Percentiles rank a stretch among this genome's conserved stretches.
Evolutionary conservation across 768 basidiomycete genomes (phyloP).

Genomic region (Suillus brevipes): DNA sequence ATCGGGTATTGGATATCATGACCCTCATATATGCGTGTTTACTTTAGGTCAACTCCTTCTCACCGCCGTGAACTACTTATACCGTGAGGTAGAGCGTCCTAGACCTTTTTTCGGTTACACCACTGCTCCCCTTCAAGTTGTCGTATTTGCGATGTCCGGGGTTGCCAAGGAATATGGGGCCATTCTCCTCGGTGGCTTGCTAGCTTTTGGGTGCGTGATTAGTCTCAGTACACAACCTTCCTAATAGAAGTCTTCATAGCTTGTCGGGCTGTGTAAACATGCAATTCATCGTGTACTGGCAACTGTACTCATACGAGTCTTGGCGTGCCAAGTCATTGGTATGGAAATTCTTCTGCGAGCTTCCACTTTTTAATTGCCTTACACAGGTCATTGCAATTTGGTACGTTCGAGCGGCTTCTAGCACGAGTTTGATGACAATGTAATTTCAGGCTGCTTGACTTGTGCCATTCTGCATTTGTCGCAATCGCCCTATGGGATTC

Average conservation of each 20-base stretch:
- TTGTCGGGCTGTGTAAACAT: slow-evolving; percentile 28
- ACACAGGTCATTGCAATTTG: slow-evolving; percentile 21
- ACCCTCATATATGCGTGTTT: neutral
- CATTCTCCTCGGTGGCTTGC: slow-evolving; percentile 21
- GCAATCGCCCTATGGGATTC: slow-evolving; percentile 25
- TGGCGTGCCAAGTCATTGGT: slow-evolving; percentile 20
- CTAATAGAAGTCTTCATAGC: slow-evolving; percentile 8
- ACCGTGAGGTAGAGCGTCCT: neutral
- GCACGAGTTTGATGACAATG: neutral
- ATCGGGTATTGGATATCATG: neutral
- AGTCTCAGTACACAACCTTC: neutral
- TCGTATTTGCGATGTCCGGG: slow-evolving; percentile 6
- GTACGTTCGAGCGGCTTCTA: slow-evolving; percentile 12
- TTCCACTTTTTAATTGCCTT: neutral
- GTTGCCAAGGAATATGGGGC: slow-evolving; percentile 17
- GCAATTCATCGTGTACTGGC: slow-evolving; percentile 27
- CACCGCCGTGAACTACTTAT: neutral
- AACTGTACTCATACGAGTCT: slow-evolving; percentile 14
- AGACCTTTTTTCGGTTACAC: neutral
- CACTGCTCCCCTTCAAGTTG: neutral
- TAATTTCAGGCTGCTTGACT: slow-evolving; percentile 21
- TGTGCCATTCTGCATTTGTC: slow-evolving; percentile 24
- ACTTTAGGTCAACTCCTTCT: neutral
- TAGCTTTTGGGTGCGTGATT: slow-evolving; percentile 20
- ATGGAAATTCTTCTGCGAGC: neutral